These are phyloP conservation scores for Peronospora destructor DNA, from an alignment of 352 stramenopile genomes.

Conservation along the genomic window DNA sequence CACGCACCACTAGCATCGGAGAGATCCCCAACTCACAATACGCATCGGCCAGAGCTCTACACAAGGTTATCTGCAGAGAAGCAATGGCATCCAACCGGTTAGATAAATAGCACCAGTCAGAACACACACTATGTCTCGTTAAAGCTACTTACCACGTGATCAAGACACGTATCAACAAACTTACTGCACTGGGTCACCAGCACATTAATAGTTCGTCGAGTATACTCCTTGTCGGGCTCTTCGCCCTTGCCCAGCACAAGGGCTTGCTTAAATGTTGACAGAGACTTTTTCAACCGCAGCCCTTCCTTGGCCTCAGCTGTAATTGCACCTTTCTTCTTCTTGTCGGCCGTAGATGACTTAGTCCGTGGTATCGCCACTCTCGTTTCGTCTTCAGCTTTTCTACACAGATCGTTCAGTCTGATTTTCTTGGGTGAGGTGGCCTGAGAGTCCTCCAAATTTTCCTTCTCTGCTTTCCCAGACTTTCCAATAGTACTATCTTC, in stretches of 20 bases:
- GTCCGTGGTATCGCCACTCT: too few relatives aligned
- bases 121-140: not conserved
- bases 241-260: conserved; percentile 26
- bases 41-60: conserved; percentile 12
- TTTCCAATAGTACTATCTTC: not conserved
- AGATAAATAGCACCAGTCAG: not conserved
- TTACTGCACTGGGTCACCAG: conserved; percentile 29
- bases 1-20: conserved; percentile 19
- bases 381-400: not conserved
- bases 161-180: conserved; percentile 17
- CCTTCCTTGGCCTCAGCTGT: conserved; percentile 13
- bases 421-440: conserved; percentile 11
- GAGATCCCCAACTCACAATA: conserved; percentile 20
- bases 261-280: conserved; percentile 25
- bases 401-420: not conserved
- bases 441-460: conserved; percentile 4
- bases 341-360: not conserved
- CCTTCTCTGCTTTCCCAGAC: conserved; percentile 14
- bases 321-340: conserved; percentile 7
- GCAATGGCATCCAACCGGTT: not conserved
- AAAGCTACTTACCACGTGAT: conserved; percentile 27
- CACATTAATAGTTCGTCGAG: conserved; percentile 29
- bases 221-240: conserved; percentile 22
- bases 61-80: conserved; percentile 20
- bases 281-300: conserved; percentile 16